phyloP scores from a whole-genome alignment of 2,329 filamentous ascomycete genomes.

The Nannizzia gypsea region DNA sequence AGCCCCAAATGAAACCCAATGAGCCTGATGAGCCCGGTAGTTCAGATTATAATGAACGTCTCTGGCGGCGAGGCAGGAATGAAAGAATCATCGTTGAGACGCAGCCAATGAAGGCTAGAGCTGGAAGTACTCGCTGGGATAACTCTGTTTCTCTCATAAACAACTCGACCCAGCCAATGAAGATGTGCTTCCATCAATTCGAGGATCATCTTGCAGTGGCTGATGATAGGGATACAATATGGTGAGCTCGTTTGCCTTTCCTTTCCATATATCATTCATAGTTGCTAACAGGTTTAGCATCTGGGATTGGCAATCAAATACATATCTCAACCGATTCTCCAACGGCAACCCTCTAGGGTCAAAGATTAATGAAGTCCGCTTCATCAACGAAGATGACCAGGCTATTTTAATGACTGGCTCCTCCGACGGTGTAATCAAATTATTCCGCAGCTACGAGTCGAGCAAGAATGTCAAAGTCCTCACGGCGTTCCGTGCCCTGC shows the following conservation, averaged over 20 bases:
- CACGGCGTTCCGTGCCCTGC: conserved; percentile 80
- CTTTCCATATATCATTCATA: neutral
- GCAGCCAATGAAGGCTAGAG: conserved; percentile 82
- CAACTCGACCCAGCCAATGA: conserved; percentile 77
- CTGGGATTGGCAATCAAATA: conserved; percentile 82
- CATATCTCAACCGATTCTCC: conserved; percentile 69
- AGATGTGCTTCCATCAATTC: conserved; percentile 95
- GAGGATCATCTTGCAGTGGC: conserved; percentile 90
- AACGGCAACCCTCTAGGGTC: conserved; percentile 89
- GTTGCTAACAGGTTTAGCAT: conserved; percentile 38
- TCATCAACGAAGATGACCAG: conserved; percentile 97
- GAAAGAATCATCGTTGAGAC: conserved; percentile 86
- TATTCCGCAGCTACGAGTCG: conserved; percentile 85
- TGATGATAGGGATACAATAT: conserved; percentile 82
- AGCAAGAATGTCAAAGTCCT: conserved; percentile 68
- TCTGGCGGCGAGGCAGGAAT: conserved; percentile 88
- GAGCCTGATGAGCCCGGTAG: conserved; percentile 95
- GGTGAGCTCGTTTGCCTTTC: conserved; percentile 27
- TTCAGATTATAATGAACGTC: conserved; percentile 85
- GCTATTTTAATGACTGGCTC: conserved; percentile 90
- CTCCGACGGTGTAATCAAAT: conserved; percentile 84
- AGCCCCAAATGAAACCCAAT: conserved; percentile 94
- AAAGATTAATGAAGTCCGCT: conserved; percentile 85
- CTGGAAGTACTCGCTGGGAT: conserved; percentile 78
- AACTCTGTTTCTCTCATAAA: conserved; percentile 71